phyloP scores from a whole-genome alignment of 129 eudicot species.

The Centrapalus pauciflorus region DNA sequence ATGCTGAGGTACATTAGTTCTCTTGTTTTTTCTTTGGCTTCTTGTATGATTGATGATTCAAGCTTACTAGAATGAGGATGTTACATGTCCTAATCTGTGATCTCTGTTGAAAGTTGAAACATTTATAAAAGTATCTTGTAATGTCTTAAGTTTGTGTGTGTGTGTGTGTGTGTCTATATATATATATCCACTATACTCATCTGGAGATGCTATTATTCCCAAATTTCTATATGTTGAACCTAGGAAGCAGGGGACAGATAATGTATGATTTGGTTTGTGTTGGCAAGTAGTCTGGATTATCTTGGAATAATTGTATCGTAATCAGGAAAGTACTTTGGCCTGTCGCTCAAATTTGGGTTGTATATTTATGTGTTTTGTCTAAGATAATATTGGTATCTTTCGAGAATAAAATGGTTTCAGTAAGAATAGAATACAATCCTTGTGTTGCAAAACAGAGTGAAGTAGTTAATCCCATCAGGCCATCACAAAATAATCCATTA shows the following conservation, averaged over 20 bases:
- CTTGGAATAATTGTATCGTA: not conserved
- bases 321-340: not conserved
- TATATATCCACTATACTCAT: not conserved
- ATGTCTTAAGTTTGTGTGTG: not conserved
- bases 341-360: too few relatives aligned
- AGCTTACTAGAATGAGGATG: not conserved
- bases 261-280: not conserved
- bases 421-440: too few relatives aligned
- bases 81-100: constrained; percentile 1
- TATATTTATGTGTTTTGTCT: not conserved
- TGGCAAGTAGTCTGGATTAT: not conserved
- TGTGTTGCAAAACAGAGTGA: too few relatives aligned
- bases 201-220: not conserved
- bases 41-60: constrained; percentile 1
- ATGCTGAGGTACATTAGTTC: constrained; percentile 66
- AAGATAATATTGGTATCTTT: not conserved
- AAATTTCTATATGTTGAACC: not conserved
- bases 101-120: not conserved
- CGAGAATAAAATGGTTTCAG: not conserved
- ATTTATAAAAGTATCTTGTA: not conserved
- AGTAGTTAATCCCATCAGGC: too few relatives aligned
- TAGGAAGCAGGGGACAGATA: not conserved
- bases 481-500: too few relatives aligned
- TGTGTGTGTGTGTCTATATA: too few relatives aligned
- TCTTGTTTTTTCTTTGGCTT: not conserved